A percentile compares a stretch with the other conserved stretches of the same genome.
phyloP scores from a whole-genome alignment of 352 stramenopile species.

The Pythium monospermum region DNA sequence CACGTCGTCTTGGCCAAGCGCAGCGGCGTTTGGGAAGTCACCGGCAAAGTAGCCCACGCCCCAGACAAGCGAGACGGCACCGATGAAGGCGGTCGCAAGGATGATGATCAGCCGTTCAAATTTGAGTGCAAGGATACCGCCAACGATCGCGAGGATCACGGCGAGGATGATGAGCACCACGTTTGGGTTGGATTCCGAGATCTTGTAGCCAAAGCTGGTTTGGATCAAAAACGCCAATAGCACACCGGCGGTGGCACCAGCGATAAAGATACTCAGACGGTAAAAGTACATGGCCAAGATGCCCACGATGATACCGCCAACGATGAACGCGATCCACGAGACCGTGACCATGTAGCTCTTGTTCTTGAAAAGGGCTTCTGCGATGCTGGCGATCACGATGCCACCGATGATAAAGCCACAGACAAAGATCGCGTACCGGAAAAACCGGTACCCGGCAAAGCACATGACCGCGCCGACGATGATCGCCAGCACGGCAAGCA shows the following conservation, averaged over 20 bases:
- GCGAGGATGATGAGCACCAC: conserved; percentile 42
- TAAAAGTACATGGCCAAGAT: conserved; percentile 37
- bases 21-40: conserved; percentile 42
- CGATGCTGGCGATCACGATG: conserved; percentile 28
- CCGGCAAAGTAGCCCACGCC: conserved; percentile 54
- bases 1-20: too few relatives aligned
- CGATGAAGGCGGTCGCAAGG: conserved; percentile 45
- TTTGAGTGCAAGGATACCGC: conserved; percentile 37
- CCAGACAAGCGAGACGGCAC: conserved; percentile 34
- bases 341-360: conserved; percentile 31
- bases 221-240: conserved; percentile 42
- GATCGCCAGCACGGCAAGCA: too few relatives aligned
- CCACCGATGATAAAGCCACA: conserved; percentile 42
- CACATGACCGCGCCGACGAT: too few relatives aligned
- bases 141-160: conserved; percentile 30
- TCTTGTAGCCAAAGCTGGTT: conserved; percentile 31
- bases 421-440: conserved; percentile 35
- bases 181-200: conserved; percentile 36
- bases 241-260: conserved; percentile 36
- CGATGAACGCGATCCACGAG: conserved; percentile 48
- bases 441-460: conserved; percentile 35
- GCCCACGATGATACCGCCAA: conserved; percentile 30
- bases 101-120: conserved; percentile 52
- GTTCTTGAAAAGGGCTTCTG: conserved; percentile 28
- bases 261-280: conserved; percentile 39